These are phyloP conservation scores for Diplocarpon rosae DNA, from an alignment of 2,329 filamentous ascomycete genomes.

Conservation along the genomic window DNA sequence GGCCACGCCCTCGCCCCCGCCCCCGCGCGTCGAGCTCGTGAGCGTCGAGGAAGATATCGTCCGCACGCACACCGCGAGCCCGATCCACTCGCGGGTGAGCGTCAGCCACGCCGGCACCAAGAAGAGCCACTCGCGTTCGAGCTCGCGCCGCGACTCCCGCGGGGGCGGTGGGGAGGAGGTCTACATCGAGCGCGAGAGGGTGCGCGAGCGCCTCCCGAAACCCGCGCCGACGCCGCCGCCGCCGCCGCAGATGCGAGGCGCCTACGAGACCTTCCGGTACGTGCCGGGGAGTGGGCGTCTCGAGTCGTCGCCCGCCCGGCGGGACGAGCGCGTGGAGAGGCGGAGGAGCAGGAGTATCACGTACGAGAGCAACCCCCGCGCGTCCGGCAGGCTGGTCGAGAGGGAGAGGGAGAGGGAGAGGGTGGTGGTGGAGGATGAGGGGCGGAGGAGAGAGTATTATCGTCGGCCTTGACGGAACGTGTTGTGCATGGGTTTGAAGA, in stretches of 20 bases:
- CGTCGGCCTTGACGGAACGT: slow-evolving; percentile 8
- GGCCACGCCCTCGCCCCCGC: neutral
- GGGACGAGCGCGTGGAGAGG: slow-evolving; percentile 8
- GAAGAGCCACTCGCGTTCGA: slow-evolving; percentile 1
- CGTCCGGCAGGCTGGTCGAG: slow-evolving; percentile 13
- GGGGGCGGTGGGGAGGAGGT: slow-evolving; percentile 15
- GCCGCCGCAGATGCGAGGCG: slow-evolving; percentile 1
- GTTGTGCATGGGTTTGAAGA: neutral
- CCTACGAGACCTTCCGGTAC: slow-evolving; percentile 19
- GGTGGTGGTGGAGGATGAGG: slow-evolving; percentile 20
- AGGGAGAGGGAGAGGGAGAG: slow-evolving; percentile 20
- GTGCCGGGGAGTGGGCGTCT: slow-evolving; percentile 10
- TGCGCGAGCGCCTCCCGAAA: slow-evolving; percentile 7
- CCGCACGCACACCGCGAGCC: neutral
- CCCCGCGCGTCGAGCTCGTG: slow-evolving; percentile 12
- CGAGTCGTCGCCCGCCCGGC: neutral
- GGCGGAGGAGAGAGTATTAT: slow-evolving; percentile 23
- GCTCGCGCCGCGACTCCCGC: neutral
- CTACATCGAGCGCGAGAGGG: slow-evolving; percentile 22
- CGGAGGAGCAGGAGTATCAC: slow-evolving; percentile 19
- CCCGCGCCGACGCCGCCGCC: neutral
- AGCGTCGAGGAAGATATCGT: slow-evolving; percentile 12
- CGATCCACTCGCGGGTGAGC: neutral
- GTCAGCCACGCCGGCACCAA: neutral
- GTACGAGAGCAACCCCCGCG: slow-evolving; percentile 18